phyloP scores from a whole-genome alignment of 2,329 filamentous ascomycete genomes.

The Colletotrichum agaves region DNA sequence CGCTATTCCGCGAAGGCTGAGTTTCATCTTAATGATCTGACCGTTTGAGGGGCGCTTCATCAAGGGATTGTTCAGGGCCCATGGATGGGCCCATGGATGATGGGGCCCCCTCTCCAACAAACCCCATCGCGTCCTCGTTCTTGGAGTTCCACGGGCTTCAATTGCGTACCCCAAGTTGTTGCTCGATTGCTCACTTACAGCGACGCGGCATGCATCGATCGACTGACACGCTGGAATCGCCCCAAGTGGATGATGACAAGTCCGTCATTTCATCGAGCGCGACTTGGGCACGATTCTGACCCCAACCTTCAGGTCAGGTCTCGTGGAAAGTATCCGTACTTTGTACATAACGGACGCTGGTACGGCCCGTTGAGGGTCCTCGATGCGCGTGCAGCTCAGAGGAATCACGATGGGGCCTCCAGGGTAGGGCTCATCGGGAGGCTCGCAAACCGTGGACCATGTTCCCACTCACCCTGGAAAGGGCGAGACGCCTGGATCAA shows the following conservation, averaged over 20 bases:
- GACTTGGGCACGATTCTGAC: not conserved
- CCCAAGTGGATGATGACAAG: constrained; percentile 6
- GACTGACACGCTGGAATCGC: constrained; percentile 5
- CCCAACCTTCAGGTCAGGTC: not conserved
- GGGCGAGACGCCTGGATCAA: constrained; percentile 27
- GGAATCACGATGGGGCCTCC: not conserved
- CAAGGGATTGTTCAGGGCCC: constrained; percentile 5
- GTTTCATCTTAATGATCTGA: constrained; percentile 22
- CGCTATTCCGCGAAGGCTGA: constrained; percentile 2
- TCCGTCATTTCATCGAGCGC: constrained; percentile 3
- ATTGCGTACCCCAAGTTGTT: not conserved
- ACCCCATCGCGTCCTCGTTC: not conserved
- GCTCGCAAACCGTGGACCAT: not conserved
- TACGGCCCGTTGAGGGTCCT: constrained; percentile 18
- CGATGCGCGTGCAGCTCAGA: constrained; percentile 10
- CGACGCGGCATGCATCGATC: constrained; percentile 20
- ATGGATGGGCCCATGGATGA: not conserved
- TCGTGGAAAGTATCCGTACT: not conserved
- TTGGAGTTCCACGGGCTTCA: not conserved
- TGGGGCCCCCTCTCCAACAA: not conserved
- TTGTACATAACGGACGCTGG: not conserved
- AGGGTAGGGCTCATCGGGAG: constrained; percentile 3
- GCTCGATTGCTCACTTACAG: not conserved
- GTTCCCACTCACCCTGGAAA: constrained; percentile 3
- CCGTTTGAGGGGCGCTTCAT: constrained; percentile 9